phyloP scores from a whole-genome alignment of 2,329 filamentous ascomycete species.

The Blastomyces emzantsi region DNA sequence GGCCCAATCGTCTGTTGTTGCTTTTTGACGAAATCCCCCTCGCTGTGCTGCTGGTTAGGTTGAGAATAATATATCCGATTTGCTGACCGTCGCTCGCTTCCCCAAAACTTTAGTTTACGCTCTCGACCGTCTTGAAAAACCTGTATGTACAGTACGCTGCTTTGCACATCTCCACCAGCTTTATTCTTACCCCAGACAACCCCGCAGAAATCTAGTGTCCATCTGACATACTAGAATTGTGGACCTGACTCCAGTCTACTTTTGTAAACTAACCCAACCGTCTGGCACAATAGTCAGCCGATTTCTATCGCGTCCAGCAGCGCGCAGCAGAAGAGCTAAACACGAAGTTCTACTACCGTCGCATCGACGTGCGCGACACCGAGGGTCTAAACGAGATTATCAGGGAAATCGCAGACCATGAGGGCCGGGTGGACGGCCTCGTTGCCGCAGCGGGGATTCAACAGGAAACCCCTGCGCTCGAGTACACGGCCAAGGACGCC shows the following conservation, averaged over 20 bases:
- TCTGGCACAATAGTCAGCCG: slow-evolving; percentile 34
- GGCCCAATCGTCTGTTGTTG: neutral
- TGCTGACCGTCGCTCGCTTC: neutral
- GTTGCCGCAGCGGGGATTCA: slow-evolving; percentile 65
- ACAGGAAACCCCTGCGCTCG: slow-evolving; percentile 72
- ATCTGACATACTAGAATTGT: neutral
- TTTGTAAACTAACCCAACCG: neutral
- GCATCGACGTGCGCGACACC: slow-evolving; percentile 70
- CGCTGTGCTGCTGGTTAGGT: neutral
- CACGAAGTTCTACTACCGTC: slow-evolving; percentile 62
- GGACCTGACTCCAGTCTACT: neutral
- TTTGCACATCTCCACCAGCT: neutral
- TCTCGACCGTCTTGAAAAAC: slow-evolving; percentile 26
- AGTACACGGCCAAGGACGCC: slow-evolving; percentile 58
- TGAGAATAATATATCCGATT: neutral
- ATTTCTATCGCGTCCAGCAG: slow-evolving; percentile 57
- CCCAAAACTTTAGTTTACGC: slow-evolving; percentile 21
- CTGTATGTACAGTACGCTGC: slow-evolving; percentile 10
- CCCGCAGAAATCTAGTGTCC: neutral
- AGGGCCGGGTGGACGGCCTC: slow-evolving; percentile 69
- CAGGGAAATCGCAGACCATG: slow-evolving; percentile 56
- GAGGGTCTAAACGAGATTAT: slow-evolving; percentile 58
- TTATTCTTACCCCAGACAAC: neutral
- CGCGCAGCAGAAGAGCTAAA: slow-evolving; percentile 56
- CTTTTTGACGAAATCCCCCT: no score